Base-by-base conservation (phyloP, 352 stramenopile species). In the Phytophthora melonis region DNA sequence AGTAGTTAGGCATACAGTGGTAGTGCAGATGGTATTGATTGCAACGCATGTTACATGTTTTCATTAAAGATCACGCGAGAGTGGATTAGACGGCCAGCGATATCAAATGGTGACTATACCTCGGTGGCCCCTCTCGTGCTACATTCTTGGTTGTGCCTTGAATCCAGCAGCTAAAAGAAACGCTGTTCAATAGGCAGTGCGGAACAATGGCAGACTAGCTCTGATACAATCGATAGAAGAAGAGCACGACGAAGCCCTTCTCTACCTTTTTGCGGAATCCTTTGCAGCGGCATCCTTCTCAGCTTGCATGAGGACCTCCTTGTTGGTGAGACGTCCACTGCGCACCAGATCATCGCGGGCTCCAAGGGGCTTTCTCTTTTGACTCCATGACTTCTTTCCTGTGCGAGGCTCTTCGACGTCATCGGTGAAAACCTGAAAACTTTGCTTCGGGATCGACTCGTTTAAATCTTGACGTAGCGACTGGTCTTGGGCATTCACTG, bases 261-360 rank as follows among this genome's bases (percentile, higher is more conserved):
- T 78, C 71, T 90, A 90, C 83, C 83, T 90, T 74, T 63, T 60
- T 10, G 65, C 18, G n/a, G 63, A 66, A 32, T 72, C 45, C 30
- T 83, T 80, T 27, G 57, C 58, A 39, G 30, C 57, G 23, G 56
- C 52, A 75, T 77, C 64, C 30, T 75, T 78, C 61, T 80, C 64
- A 58, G 68, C 75, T 72, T 90, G 77, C 83, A 93, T 74, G 45
- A 97, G 70, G 63, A 86, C 79, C 64, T 97, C 90, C 66, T 91
- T 93, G 78, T 97, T 94, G 27, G 88, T 95, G 27, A 93, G 54
- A 30, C 86, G 78, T 19, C 77, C 81, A 53, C 73, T 65, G 14
- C 70, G 77, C 18, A 88, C 75, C 55, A 96, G 79, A 53, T 96
- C 89, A 30, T 96, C 87, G 25, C 89, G 88, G 43, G 70, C 80